Percentiles rank a stretch among this genome's conserved stretches.
Conservation (phyloP, 1,284 basidiomycete species). For the Microbotryum violaceum region DNA sequence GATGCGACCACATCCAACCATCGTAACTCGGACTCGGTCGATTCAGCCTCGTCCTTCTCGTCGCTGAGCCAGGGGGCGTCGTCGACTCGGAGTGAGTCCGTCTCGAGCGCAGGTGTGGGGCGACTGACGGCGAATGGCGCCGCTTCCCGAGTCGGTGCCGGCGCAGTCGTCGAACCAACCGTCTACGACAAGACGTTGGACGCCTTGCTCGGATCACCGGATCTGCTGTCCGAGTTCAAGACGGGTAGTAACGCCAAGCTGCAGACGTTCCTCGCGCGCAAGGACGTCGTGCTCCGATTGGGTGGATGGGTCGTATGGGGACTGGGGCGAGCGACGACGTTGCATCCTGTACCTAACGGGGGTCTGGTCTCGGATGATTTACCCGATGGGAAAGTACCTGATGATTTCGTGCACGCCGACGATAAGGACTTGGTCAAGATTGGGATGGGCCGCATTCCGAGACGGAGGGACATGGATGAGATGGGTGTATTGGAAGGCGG, state of each 20-base stretch:
- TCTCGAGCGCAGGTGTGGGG: too few relatives aligned
- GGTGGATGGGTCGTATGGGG: conserved; percentile 33
- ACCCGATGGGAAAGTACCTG: conserved; percentile 25
- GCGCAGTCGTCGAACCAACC: neutral
- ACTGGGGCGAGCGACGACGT: conserved; percentile 16
- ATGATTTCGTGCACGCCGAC: conserved; percentile 17
- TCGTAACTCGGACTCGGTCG: too few relatives aligned
- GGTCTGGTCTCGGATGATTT: conserved; percentile 22
- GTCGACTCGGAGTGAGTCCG: too few relatives aligned
- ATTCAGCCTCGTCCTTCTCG: too few relatives aligned
- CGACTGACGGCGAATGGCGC: neutral
- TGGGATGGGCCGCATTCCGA: conserved; percentile 26
- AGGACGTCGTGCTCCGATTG: conserved; percentile 21
- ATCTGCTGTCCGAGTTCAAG: conserved; percentile 30
- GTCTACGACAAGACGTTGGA: conserved; percentile 23
- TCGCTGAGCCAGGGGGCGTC: too few relatives aligned
- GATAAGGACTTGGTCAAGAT: conserved; percentile 9
- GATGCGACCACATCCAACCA: too few relatives aligned
- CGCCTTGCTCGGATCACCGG: conserved; percentile 18
- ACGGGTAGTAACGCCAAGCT: conserved; percentile 22
- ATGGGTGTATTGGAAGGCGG: conserved; percentile 11
- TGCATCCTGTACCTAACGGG: neutral
- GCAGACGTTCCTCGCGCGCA: conserved; percentile 25
- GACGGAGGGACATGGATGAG: conserved; percentile 14
- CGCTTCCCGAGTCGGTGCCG: neutral